These are phyloP conservation scores for Penicillium herquei DNA, from an alignment of 495 filamentous ascomycete genomes.

Conservation along the genomic window DNA sequence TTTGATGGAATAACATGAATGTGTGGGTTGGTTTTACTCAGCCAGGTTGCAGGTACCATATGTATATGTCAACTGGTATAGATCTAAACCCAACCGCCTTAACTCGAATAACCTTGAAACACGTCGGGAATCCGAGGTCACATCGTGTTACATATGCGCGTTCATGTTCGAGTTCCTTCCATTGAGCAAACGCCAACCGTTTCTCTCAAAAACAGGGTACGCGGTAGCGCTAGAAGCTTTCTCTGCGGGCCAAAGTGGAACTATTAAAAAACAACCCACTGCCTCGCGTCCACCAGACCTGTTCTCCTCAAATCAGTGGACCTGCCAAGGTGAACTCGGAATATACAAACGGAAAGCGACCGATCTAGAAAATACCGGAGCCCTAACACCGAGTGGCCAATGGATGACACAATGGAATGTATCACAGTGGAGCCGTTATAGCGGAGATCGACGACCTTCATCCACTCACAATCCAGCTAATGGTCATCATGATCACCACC, in stretches of 20 bases:
- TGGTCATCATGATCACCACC: constrained; percentile 1
- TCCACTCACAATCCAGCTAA: constrained; percentile 2
- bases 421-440: background rate
- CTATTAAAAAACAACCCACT: background rate
- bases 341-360: background rate
- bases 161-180: too few relatives aligned
- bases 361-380: background rate
- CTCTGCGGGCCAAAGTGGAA: background rate
- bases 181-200: background rate
- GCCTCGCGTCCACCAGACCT: background rate
- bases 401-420: constrained; percentile 2
- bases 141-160: too few relatives aligned
- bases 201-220: background rate
- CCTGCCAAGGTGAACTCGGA: background rate
- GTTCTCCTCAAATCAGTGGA: background rate
- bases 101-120: too few relatives aligned
- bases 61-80: too few relatives aligned
- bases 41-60: too few relatives aligned
- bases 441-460: background rate
- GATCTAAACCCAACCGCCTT: too few relatives aligned
- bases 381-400: background rate
- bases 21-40: background rate
- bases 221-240: background rate
- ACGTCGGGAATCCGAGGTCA: too few relatives aligned
- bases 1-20: background rate